These are phyloP conservation scores for Chlorencoelia australis DNA, from an alignment of 2,329 filamentous ascomycete species.

Conservation along the genomic window DNA sequence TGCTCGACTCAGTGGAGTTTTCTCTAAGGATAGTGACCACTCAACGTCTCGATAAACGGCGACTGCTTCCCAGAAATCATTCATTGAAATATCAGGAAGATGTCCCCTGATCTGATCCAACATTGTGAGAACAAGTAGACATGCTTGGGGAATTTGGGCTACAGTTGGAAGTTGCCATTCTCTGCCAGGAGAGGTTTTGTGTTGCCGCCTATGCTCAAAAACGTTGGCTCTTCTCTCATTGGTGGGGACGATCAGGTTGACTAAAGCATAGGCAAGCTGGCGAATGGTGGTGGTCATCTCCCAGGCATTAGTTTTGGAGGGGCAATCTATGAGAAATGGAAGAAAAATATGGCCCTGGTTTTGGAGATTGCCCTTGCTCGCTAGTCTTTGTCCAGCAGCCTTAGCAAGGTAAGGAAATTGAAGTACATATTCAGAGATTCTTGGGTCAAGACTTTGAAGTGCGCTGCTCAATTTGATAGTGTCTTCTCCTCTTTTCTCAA, in stretches of 20 bases:
- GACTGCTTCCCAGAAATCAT: constrained; percentile 19
- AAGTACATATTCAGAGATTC: constrained; percentile 40
- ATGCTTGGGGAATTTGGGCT: constrained; percentile 18
- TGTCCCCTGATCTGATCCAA: constrained; percentile 11
- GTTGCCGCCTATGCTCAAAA: constrained; percentile 24
- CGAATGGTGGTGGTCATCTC: constrained; percentile 40
- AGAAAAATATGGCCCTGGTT: constrained; percentile 44
- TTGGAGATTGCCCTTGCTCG: not conserved
- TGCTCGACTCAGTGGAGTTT: constrained; percentile 10
- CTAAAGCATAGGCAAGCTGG: constrained; percentile 43
- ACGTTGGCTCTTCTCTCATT: constrained; percentile 14
- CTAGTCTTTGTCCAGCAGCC: constrained; percentile 15
- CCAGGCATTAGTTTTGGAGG: constrained; percentile 46
- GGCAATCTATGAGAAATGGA: constrained; percentile 50
- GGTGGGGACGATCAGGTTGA: constrained; percentile 30
- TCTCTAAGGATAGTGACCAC: constrained; percentile 18
- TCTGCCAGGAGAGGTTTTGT: constrained; percentile 17
- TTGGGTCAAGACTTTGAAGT: constrained; percentile 33
- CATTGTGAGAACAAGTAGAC: constrained; percentile 11
- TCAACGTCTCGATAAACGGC: constrained; percentile 24
- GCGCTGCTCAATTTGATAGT: not conserved
- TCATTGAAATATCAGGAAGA: constrained; percentile 8
- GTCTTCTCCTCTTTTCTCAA: not conserved
- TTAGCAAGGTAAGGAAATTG: constrained; percentile 28
- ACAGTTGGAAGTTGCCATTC: constrained; percentile 20